A percentile compares a stretch with the other conserved stretches of the same genome.
Evolutionary conservation across 768 basidiomycete species (phyloP).

Genomic region (Trametes villosa): DNA sequence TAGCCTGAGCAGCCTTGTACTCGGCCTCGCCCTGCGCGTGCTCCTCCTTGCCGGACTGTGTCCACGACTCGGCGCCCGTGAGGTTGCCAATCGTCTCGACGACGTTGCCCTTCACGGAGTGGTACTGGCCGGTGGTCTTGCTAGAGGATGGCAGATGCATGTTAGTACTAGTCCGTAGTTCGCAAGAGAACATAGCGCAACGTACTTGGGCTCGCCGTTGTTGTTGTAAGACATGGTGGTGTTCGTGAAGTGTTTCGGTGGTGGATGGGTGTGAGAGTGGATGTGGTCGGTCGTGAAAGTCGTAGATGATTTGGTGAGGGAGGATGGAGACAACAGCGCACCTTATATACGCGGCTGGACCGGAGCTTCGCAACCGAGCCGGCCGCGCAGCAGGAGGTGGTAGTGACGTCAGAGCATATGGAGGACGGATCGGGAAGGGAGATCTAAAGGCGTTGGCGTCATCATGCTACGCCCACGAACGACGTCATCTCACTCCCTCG

Average conservation of each 20-base stretch:
- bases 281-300: neutral
- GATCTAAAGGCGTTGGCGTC: constrained; percentile 14
- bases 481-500: neutral
- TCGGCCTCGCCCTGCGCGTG: constrained; percentile 53
- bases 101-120: constrained; percentile 44
- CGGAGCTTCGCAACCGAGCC: neutral
- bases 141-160: constrained; percentile 24
- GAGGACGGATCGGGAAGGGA: neutral
- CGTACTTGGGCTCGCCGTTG: constrained; percentile 20
- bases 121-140: constrained; percentile 44
- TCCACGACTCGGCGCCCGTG: constrained; percentile 48
- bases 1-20: constrained; percentile 49
- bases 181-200: neutral
- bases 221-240: constrained; percentile 16
- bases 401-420: neutral
- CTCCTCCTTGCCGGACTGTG: constrained; percentile 51
- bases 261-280: constrained; percentile 1
- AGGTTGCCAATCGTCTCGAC: constrained; percentile 49
- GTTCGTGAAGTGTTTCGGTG: neutral
- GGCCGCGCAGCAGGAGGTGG: neutral
- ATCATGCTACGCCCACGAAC: neutral
- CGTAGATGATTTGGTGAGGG: neutral
- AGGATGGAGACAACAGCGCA: neutral
- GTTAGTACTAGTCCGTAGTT: neutral
- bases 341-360: neutral